Percentiles rank a stretch among this genome's conserved stretches.
Conservation (phyloP, 208 protist species). For the Novymonas esmeraldas region DNA sequence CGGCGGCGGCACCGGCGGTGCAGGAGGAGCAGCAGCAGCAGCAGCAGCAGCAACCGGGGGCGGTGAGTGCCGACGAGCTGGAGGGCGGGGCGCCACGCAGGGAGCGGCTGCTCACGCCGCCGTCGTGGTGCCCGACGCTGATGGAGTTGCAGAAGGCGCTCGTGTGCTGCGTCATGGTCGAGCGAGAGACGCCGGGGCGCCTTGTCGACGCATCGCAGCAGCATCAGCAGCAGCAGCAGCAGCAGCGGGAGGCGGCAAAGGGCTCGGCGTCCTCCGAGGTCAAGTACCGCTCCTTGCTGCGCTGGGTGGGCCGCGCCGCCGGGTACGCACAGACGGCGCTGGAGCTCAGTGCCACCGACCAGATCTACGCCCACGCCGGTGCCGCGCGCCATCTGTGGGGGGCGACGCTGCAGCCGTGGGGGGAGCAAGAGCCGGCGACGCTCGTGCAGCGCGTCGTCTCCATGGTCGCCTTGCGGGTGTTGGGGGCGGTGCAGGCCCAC, state of each 20-base stretch:
- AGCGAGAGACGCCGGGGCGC: conserved; percentile 10
- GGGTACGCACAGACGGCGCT: conserved; percentile 9
- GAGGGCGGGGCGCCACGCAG: conserved; percentile 11
- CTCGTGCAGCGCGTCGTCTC: conserved; percentile 42
- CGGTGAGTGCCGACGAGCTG: conserved; percentile 7
- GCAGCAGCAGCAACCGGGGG: too few species aligned
- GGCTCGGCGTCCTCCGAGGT: conserved; percentile 4
- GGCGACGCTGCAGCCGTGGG: conserved; percentile 27
- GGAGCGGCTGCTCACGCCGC: conserved; percentile 24
- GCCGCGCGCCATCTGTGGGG: conserved; percentile 29
- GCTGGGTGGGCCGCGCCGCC: conserved; percentile 25
- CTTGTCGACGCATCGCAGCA: not conserved
- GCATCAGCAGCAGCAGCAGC: not conserved
- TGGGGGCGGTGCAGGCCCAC: conserved; percentile 20
- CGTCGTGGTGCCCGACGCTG: conserved; percentile 22
- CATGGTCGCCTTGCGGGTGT: conserved; percentile 48
- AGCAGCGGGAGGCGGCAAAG: not conserved
- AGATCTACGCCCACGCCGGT: conserved; percentile 9
- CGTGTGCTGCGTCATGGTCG: conserved; percentile 38
- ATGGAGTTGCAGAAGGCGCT: conserved; percentile 48
- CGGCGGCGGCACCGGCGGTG: not conserved
- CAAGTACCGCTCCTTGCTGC: conserved; percentile 24
- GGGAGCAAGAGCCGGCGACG: conserved; percentile 20
- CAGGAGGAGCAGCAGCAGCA: not conserved
- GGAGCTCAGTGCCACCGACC: not conserved